Base-by-base conservation (phyloP, 2,329 filamentous ascomycete genomes). In the Pseudofabraea citricarpa region DNA sequence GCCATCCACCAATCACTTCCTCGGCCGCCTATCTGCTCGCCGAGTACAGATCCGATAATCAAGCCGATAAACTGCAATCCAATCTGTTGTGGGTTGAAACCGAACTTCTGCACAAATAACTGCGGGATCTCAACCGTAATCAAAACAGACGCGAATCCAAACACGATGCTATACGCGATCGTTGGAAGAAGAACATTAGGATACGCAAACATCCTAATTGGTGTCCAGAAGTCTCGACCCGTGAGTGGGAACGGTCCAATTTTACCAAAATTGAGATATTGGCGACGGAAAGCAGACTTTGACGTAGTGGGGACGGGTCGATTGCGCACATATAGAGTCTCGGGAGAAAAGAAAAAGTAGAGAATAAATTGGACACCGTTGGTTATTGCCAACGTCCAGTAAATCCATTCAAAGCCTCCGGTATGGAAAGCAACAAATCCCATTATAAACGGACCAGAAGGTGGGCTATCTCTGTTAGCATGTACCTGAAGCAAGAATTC, bases 111-210 rank as follows among this genome's bases (percentile, higher is more conserved):
- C 5, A 70, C 66, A 48, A 79, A 75, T 1, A 81, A 64, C 43
- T 79, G 74, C 1, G 78, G 78, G 4, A 81, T 75, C 51, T 81
- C 77, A 20, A 82, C 70, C 0, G 75, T 75, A 39, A 71, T 60
- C 47, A 79, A 61, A 12, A 79, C 70, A 32, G 65, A 71, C 22
- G 62, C 66, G 55, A 74, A 80, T 4, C 73, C 62, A 57, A 81
- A 81, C 9, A 79, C 63, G 66, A 81, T 75, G 6, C 73, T 60
- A 54, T 81, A 79, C 3, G 72, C 67, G 13, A 65, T 55, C 0
- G 76, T 65, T 0, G 76, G 73, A 3, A 80, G 63, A 27, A 73
- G 51, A 18, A 79, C 68, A 27, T 67, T 71, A 0, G 69, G 63
- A 41, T 71, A 70, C 3, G 62, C 61, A 39, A 67, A 65, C 5